These are phyloP conservation scores for Saturnispora gosingensis DNA, from an alignment of 805 yeast genomes.

Conservation along the genomic window DNA sequence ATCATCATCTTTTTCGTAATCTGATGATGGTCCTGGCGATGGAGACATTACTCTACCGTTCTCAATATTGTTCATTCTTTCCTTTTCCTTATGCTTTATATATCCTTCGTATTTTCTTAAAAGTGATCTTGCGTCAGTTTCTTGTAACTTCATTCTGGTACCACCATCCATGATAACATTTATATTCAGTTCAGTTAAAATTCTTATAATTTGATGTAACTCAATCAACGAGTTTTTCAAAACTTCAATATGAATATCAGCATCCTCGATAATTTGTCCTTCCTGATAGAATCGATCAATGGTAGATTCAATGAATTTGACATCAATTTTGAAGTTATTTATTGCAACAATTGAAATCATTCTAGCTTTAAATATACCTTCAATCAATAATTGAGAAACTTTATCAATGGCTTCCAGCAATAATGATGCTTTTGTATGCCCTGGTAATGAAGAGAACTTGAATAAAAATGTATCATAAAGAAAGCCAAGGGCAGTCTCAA, in stretches of 20 bases:
- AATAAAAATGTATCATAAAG: conserved; percentile 79
- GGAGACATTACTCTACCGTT: not conserved
- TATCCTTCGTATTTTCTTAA: conserved; percentile 42
- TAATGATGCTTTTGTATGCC: conserved; percentile 66
- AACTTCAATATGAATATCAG: conserved; percentile 12
- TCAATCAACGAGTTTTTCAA: conserved; percentile 54
- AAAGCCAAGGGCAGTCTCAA: conserved; percentile 34
- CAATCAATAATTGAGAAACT: conserved; percentile 61
- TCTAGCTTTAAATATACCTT: conserved; percentile 45
- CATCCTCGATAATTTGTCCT: conserved; percentile 1
- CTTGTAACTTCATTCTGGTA: conserved; percentile 27
- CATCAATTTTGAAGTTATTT: conserved; percentile 69
- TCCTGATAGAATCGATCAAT: conserved; percentile 8
- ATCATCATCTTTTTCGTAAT: conserved; percentile 10
- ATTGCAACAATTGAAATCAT: conserved; percentile 54
- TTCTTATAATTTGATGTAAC: conserved; percentile 68
- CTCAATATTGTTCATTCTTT: not conserved
- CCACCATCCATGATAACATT: conserved; percentile 40
- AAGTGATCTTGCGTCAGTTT: conserved; percentile 57
- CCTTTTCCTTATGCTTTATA: conserved; percentile 14
- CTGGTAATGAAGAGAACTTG: conserved; percentile 74
- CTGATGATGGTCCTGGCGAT: not conserved
- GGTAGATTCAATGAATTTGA: conserved; percentile 57
- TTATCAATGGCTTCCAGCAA: conserved; percentile 82
- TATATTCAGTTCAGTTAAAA: conserved; percentile 54